These are phyloP conservation scores for Plenodomus lindquistii DNA, from an alignment of 2,329 filamentous ascomycete genomes.

Conservation along the genomic window DNA sequence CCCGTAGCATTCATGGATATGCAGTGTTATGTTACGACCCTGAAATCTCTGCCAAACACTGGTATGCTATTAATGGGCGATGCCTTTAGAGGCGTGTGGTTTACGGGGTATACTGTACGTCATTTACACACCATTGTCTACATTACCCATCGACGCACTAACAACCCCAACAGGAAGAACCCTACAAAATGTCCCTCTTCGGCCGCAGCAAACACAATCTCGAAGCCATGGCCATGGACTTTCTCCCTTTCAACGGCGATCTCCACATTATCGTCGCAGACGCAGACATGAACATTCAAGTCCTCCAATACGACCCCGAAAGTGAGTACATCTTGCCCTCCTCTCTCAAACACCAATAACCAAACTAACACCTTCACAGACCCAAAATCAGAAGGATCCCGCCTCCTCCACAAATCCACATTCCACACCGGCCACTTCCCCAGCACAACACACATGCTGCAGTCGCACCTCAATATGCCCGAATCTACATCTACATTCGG, in stretches of 20 bases:
- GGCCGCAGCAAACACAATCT: constrained; percentile 81
- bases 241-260: constrained; percentile 82
- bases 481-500: constrained; percentile 28
- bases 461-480: constrained; percentile 61
- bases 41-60: constrained; percentile 80
- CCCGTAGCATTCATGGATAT: constrained; percentile 98
- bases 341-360: background rate
- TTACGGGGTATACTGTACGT: constrained; percentile 81
- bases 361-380: constrained; percentile 58
- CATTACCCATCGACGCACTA: constrained; percentile 5
- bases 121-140: background rate
- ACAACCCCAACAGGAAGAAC: constrained; percentile 68
- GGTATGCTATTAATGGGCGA: constrained; percentile 88
- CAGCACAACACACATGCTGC: constrained; percentile 74
- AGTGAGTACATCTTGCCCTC: constrained; percentile 66
- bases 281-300: constrained; percentile 81
- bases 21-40: constrained; percentile 87
- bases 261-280: constrained; percentile 84
- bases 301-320: constrained; percentile 93
- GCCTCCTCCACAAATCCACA: constrained; percentile 82
- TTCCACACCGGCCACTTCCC: constrained; percentile 85
- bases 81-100: constrained; percentile 92
- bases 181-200: constrained; percentile 91
- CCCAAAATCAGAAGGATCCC: constrained; percentile 87
- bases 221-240: constrained; percentile 80